Conservation (phyloP, 495 filamentous ascomycete species). For the Tuber microsphaerosporum region DNA sequence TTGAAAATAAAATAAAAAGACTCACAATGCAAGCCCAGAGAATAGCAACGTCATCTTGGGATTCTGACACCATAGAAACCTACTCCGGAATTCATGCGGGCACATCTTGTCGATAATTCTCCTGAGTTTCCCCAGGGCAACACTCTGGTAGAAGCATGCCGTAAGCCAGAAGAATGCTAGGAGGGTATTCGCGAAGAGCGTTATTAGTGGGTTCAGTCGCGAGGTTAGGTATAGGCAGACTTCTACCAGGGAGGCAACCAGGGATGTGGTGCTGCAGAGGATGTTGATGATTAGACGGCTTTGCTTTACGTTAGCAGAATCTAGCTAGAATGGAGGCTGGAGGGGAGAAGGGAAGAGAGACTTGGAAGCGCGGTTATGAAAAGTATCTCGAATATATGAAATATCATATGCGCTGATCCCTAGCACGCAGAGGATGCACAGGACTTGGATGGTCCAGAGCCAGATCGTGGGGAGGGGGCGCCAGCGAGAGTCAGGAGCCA, state of each 20-base stretch:
- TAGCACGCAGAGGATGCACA: conserved; percentile 21
- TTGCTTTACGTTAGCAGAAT: neutral
- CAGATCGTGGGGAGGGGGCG: conserved; percentile 20
- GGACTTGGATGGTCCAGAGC: conserved; percentile 18
- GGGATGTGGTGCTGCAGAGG: conserved; percentile 20
- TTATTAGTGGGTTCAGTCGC: conserved; percentile 15
- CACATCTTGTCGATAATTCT: conserved; percentile 23
- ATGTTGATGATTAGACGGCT: conserved; percentile 23
- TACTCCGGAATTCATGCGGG: conserved; percentile 19
- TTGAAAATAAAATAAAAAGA: neutral
- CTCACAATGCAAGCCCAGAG: conserved; percentile 17
- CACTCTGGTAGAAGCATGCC: conserved; percentile 20
- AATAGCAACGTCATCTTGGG: conserved; percentile 22
- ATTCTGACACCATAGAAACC: conserved; percentile 32
- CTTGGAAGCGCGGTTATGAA: conserved; percentile 12
- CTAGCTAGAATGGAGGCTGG: neutral
- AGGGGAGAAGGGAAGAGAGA: neutral
- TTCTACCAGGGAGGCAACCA: conserved; percentile 9
- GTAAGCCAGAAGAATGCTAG: conserved; percentile 24
- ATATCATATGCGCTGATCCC: conserved; percentile 25
- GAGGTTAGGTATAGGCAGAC: conserved; percentile 9
- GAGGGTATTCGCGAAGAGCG: conserved; percentile 16
- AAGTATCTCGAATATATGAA: conserved; percentile 6
- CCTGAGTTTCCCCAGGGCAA: conserved; percentile 13
- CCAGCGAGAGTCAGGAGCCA: conserved; percentile 27